Percentiles rank a stretch among this genome's conserved stretches.
These are phyloP conservation scores for Chaetomium cochliodes DNA, from an alignment of 495 filamentous ascomycete genomes.

Conservation along the genomic window DNA sequence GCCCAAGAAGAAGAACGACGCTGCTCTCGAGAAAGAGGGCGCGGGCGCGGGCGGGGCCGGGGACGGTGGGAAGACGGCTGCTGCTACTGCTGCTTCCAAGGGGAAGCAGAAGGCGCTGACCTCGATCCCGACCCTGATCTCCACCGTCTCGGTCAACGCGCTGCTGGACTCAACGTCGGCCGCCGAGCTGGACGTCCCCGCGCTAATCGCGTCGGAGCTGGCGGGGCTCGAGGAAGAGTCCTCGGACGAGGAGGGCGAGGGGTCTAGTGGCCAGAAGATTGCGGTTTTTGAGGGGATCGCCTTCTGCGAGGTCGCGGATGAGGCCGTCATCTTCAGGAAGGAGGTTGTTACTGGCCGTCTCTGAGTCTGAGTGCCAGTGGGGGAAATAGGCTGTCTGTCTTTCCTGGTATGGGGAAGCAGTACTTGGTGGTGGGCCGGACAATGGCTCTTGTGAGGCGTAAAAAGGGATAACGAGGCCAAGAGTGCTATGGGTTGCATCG, in stretches of 20 bases:
- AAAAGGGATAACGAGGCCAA: neutral
- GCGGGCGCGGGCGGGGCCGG: conserved; percentile 8
- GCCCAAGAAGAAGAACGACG: conserved; percentile 24
- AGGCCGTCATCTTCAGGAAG: conserved; percentile 49
- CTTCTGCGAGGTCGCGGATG: conserved; percentile 50
- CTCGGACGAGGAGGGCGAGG: conserved; percentile 30
- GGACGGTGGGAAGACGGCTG: too few relatives aligned
- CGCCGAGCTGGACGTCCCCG: neutral
- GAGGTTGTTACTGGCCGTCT: conserved; percentile 45
- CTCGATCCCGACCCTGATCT: too few relatives aligned
- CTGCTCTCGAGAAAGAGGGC: conserved; percentile 22
- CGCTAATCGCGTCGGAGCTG: conserved; percentile 6
- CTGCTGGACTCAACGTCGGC: neutral
- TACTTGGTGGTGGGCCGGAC: neutral
- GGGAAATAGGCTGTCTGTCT: too few relatives aligned
- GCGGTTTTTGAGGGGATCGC: conserved; percentile 41
- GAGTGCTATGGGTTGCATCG: neutral
- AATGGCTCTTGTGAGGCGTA: neutral
- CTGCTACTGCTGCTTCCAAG: conserved; percentile 37
- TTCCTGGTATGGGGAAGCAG: neutral
- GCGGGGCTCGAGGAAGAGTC: conserved; percentile 18
- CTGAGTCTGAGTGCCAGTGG: conserved; percentile 33
- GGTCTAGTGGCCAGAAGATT: conserved; percentile 26
- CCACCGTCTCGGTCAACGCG: too few relatives aligned
- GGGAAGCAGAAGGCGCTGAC: conserved; percentile 14